Base-by-base conservation (phyloP, 257 asterid genomes). In the Nicotiana knightiana region DNA sequence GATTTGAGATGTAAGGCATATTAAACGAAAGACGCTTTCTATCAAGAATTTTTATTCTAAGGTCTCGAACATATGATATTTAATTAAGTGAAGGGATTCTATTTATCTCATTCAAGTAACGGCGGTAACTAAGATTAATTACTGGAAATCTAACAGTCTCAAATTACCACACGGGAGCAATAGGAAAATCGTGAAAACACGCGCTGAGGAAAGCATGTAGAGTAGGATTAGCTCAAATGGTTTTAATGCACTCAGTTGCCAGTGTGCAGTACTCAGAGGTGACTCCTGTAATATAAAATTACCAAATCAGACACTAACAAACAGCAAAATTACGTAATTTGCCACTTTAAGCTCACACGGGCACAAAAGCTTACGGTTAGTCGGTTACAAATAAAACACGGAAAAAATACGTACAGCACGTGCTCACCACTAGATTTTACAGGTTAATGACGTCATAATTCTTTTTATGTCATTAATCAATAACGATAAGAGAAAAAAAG, bases 321-420 rank as follows among this genome's bases (percentile, higher is more conserved):
- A 3, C 46, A 51, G 0, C 0, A 28, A 51, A 51, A 3, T 75
- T 75, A 75, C 80, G 28, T 51, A 51, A 75, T 51, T 48, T 75
- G 63, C 63, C 80, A 75, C 43, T 75, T 26, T 75, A 4, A 26
- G 63, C n/a, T 75, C 63, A 26, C 80, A 51, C 80, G 80, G 5
- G 7, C 80, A 26, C 64, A 75, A 1, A 8, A 26, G 46, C 64
- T 51, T 28, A 51, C 64, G 80, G 80, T 75, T 75, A 75, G 64
- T 26, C 80, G 46, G 63, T 75, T 51, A 26, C 79, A 75, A 48
- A 39, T 75, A 75, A 3, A 75, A 51, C 79, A 26, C 5, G 37
- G 46, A 75, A 26, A 48, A 11, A 17, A 75, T 55, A 51, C 43
- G 46, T 75, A 75, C 43, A 75, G 43, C 79, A 75, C 63, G 79